Percentiles rank a stretch among this genome's conserved stretches.
phyloP scores from a whole-genome alignment of 208 protist genomes.

The Herpetomonas samuelpessoai region DNA sequence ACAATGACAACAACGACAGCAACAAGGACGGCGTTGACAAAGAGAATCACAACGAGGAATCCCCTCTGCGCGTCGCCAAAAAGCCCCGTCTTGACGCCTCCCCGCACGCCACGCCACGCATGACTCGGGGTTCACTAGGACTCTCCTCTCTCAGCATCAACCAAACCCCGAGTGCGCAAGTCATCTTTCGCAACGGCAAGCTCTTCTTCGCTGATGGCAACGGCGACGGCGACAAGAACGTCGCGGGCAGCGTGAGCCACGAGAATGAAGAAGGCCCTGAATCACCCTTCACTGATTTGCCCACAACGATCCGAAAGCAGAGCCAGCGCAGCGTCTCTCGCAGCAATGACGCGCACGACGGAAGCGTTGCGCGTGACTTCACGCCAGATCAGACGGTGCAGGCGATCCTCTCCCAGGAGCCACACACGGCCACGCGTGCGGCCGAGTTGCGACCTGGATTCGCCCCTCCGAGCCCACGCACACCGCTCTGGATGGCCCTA shows the following conservation, averaged over 20 bases:
- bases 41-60: background rate
- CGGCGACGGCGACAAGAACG: no score
- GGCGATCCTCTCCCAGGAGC: conserved; percentile 35
- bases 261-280: background rate
- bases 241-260: background rate
- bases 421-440: conserved; percentile 56
- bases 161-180: background rate
- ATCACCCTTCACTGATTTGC: no score
- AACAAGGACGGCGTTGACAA: background rate
- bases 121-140: background rate
- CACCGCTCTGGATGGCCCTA: conserved; percentile 54
- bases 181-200: background rate
- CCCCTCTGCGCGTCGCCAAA: background rate
- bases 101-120: background rate
- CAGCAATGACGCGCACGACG: background rate
- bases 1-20: no score
- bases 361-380: background rate
- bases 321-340: background rate
- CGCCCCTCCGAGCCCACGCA: conserved; percentile 46
- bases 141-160: background rate
- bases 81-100: background rate
- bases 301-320: background rate
- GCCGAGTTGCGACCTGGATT: conserved; percentile 38
- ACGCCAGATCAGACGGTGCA: conserved; percentile 19
- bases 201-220: no score